Evolutionary conservation across 495 filamentous ascomycete species (phyloP), one percentile per base, ranked within the genome.

Genomic region (Pyrenopolyporus hunteri): DNA sequence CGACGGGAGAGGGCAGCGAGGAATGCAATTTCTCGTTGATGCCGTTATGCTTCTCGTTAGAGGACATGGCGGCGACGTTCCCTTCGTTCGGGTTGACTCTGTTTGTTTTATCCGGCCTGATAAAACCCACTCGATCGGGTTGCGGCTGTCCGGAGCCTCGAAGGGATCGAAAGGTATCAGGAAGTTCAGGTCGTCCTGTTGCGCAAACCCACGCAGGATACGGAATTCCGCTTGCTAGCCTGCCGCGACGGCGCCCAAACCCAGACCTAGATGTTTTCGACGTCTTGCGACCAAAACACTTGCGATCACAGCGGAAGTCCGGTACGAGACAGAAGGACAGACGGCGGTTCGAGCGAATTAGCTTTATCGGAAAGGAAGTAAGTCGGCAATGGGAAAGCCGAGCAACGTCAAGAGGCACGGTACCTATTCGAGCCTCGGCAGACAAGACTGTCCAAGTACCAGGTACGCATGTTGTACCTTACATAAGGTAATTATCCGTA

Each of bases 21-120:
- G 58, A 48, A 42, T 76, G 72, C 51, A 79, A 37, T 53, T 74
- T 69, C 58, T 62, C 49, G 73, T 73, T 73, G 67, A 73, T 58
- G 64, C 64, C 63, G 40, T n/a, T 42, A n/a, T 58, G 56, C 10
- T 63, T 26, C 11, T 57, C 49, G 48, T 69, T 62, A 14, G 72
- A 66, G 13, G 71, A 52, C 73, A 73, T 73, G 44, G 35, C 28
- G 14, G 19, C 35, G 52, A 23, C 8, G 49, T 10, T 26, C n/a
- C n/a, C 29, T 11, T 42, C 6, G 7, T 13, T 33, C 31, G 31
- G 5, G 11, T 36, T 10, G 19, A n/a, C 19, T 19, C 2, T 16
- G 2, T 6, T 23, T 20, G 37, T 10, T 29, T 53, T 31, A 23
- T 40, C 25, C 16, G 10, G 36, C 13, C n/a, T 36, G 25, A 35